Base-by-base conservation (phyloP, 176 grass and related monocot genomes). In the Pharus latifolius region DNA sequence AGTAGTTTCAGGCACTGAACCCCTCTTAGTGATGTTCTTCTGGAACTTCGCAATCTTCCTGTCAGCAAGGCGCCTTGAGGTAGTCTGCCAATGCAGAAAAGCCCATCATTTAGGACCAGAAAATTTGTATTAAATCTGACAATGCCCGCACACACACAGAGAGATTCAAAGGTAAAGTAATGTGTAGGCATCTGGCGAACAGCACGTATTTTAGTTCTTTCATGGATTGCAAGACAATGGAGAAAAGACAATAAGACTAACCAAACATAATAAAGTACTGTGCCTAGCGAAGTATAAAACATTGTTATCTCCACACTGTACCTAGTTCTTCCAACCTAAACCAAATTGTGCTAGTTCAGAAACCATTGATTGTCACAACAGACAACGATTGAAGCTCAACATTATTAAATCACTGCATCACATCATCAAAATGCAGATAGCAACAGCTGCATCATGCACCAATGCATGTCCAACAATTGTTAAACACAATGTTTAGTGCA, bases 51-150 rank as follows among this genome's bases (percentile, higher is more conserved):
- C 80, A 4, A 69, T 74, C 70, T 88, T 88, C 74, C 74, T 35
- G 32, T 88, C 85, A 63, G 85, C 85, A 69, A 87, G 74, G 50
- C 74, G 79, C 79, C 85, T 83, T 42, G 85, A 83, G 27, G 79
- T 87, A 73, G 85, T 87, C 85, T 87, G 31, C 16, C 6, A 72
- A 68, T 35, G 9, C 4, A 85, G 53, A 74, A 50, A 37, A 11
- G 68, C 37, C 24, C 16, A 70, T 38, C 35, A 50, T 24, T 85
- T 38, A 61, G 20, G 10, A 69, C 54, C 23, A 46, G 1, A 61
- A 38, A 38, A 5, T 38, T 38, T 38, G 8, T 38, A 38, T 9
- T 9, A 4, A 38, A 38, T 38, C 35, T 38, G 35, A 38, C 9
- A 38, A 4, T 38, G 35, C n/a, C n/a, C n/a, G n/a, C n/a, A n/a